Conservation (phyloP, 108 stramenopile species). For the Mayamaea pseudoterrestris region DNA sequence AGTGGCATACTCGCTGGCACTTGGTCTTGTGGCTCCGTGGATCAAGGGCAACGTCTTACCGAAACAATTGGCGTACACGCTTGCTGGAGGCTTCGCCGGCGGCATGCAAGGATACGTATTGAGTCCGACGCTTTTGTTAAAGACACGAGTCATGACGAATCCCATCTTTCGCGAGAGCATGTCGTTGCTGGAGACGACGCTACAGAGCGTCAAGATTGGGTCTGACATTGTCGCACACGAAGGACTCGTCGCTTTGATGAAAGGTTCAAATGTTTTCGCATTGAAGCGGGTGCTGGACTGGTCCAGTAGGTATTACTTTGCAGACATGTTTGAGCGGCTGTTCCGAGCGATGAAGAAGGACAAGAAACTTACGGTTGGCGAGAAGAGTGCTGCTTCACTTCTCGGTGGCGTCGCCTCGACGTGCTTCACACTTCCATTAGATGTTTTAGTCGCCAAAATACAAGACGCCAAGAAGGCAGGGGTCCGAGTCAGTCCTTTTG, state of each 20-base stretch:
- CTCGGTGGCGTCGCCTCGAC: constrained; percentile 31
- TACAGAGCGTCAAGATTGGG: constrained; percentile 20
- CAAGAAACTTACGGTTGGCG: constrained; percentile 8
- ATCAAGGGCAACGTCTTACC: constrained; percentile 14
- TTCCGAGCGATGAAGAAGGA: neutral
- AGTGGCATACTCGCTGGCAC: constrained; percentile 23
- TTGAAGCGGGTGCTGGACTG: constrained; percentile 56
- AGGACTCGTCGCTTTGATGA: constrained; percentile 36
- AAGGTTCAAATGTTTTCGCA: constrained; percentile 40
- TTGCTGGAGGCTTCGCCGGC: constrained; percentile 40
- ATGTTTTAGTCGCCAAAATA: constrained; percentile 41
- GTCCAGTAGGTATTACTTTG: constrained; percentile 38
- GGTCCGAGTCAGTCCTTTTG: constrained; percentile 15
- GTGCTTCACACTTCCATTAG: constrained; percentile 37
- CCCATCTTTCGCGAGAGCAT: constrained; percentile 35
- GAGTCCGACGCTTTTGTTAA: constrained; percentile 44
- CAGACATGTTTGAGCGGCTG: constrained; percentile 24
- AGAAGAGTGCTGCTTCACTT: constrained; percentile 26
- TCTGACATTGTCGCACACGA: constrained; percentile 27
- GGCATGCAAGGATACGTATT: constrained; percentile 47
- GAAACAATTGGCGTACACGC: constrained; percentile 13
- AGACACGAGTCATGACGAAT: constrained; percentile 70
- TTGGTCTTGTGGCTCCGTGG: constrained; percentile 8
- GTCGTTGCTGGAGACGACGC: constrained; percentile 14
- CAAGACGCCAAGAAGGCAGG: constrained; percentile 52